Conservation (phyloP, 495 filamentous ascomycete species). For the Xylaria curta region DNA sequence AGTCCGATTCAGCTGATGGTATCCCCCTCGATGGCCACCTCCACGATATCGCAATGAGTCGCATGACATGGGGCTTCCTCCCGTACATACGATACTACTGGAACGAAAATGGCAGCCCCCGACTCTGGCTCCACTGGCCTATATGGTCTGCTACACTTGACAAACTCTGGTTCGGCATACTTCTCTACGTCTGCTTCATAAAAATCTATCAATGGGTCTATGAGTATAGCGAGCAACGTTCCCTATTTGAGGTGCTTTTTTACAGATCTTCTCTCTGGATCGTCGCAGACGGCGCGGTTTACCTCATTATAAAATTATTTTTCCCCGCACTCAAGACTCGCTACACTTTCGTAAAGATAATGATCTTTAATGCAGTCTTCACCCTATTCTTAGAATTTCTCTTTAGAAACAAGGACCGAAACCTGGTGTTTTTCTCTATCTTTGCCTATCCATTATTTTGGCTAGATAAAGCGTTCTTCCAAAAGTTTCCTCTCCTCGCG, state of each 20-base stretch:
- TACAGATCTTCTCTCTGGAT: neutral
- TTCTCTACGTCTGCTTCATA: neutral
- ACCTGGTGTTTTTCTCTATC: neutral
- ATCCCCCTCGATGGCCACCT: slow-evolving; percentile 31
- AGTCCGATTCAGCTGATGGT: slow-evolving; percentile 1
- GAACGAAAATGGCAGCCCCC: neutral
- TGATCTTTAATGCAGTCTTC: neutral
- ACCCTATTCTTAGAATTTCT: neutral
- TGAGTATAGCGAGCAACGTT: too few relatives aligned
- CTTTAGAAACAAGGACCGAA: neutral
- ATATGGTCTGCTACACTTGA: neutral
- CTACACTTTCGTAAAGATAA: neutral
- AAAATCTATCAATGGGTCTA: too few relatives aligned
- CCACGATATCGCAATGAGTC: neutral
- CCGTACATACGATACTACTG: slow-evolving; percentile 13
- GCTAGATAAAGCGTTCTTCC: neutral
- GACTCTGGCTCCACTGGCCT: slow-evolving; percentile 2
- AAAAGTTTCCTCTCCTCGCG: neutral
- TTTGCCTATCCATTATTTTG: neutral
- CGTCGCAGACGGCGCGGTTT: slow-evolving; percentile 15
- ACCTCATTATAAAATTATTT: neutral
- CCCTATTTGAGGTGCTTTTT: neutral
- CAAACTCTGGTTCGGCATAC: slow-evolving; percentile 6
- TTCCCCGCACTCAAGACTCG: neutral
- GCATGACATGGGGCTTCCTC: neutral